Conservation (phyloP, 257 asterid species). For the Solanum ossicruentum region DNA sequence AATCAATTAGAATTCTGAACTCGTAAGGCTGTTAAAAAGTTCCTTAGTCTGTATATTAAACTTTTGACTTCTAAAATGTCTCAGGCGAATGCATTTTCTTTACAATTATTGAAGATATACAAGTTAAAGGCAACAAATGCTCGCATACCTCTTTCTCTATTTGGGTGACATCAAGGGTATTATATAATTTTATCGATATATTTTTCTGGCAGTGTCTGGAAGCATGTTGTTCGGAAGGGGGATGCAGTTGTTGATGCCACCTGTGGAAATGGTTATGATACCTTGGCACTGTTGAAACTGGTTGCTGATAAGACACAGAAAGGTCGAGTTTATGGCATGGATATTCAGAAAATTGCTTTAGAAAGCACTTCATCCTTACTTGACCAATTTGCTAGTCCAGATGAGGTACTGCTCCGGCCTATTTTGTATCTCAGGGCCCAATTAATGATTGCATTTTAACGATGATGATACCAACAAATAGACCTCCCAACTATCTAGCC, state of each 20-base stretch:
- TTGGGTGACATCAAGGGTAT: not conserved
- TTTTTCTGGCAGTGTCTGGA: constrained; percentile 52
- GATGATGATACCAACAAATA: not conserved
- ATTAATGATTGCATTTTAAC: not conserved
- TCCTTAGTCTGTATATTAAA: not conserved
- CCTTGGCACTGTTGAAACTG: constrained; percentile 58
- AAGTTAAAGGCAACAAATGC: not conserved
- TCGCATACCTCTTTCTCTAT: not conserved
- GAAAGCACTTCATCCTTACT: constrained; percentile 63
- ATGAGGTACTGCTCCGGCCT: constrained; percentile 32
- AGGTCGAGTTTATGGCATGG: constrained; percentile 83
- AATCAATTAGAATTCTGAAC: not conserved
- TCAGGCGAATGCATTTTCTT: not conserved
- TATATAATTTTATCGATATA: not conserved
- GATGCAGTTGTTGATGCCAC: constrained; percentile 86
- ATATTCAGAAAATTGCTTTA: constrained; percentile 66
- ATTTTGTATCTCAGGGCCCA: not conserved
- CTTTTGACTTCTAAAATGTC: not conserved
- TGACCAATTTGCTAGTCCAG: constrained; percentile 37
- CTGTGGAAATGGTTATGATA: constrained; percentile 91
- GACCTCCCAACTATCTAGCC: not conserved
- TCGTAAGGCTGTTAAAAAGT: not conserved
- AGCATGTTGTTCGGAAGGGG: constrained; percentile 61
- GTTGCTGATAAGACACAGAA: constrained; percentile 37
- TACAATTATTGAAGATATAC: not conserved